Evolutionary conservation across 2,329 filamentous ascomycete species (phyloP), one percentile per base, ranked within the genome.

Genomic region (Rutstroemia sp.): DNA sequence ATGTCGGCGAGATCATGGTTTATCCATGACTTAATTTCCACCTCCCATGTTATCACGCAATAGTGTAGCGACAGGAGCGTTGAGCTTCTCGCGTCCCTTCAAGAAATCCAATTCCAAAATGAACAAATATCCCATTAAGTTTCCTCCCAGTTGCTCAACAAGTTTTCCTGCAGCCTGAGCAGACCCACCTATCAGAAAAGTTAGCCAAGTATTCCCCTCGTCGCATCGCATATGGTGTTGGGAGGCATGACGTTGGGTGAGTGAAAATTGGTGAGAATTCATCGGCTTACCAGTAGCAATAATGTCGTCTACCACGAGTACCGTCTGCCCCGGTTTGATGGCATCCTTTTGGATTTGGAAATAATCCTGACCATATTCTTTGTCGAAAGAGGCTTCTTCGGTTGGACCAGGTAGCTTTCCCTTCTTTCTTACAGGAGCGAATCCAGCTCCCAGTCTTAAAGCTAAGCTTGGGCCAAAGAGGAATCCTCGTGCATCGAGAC

Each of bases 311-410:
- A 99, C 91, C 63, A 99, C 81, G 60, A 99, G 77, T 57, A 96
- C 92, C 72, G 87, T 92, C 76, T 96, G 89, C 38, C 92, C 92
- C 51, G 83, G 79, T 75, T 88, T 86, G 68, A 99, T 86, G 46
- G 87, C 86, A 72, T 88, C 91, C 64, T 81, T 77, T 78, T 99
- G 94, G 78, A 99, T 95, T 80, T 97, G 89, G 77, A 99, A 97
- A 71, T 86, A 86, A 72, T 99, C 94, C 73, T 85, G 81, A 61
- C 94, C 94, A 70, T 99, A 99, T 74, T 99, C 94, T 80, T 99
- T 99, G 74, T 91, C 78, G 73, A 90, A 99, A 65, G 81, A 80
- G 63, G 91, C 91, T 56, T 89, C 95, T 69, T 88, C 85, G 67
- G 88, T 92, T 58, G 88, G 85, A 34, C 94, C 94, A 6, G 94